Conservation (phyloP, 2,329 filamentous ascomycete genomes). For the Pestalotiopsis sp. region DNA sequence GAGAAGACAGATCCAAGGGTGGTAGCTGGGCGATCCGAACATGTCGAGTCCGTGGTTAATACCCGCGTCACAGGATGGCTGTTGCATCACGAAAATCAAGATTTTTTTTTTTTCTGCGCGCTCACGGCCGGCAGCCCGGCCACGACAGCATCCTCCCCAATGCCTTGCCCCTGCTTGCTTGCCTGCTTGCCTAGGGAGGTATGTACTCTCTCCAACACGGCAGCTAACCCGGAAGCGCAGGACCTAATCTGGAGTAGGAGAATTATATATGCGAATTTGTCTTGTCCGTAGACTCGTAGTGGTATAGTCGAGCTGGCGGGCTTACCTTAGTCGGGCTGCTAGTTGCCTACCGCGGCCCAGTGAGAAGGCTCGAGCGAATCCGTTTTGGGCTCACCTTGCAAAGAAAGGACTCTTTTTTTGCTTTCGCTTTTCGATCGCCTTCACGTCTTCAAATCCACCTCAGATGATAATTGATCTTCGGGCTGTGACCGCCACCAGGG, state of each 20-base stretch:
- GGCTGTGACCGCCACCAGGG: background rate
- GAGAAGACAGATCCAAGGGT: background rate
- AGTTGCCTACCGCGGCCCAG: background rate
- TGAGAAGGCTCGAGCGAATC: background rate
- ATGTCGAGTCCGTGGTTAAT: background rate
- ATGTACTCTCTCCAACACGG: background rate
- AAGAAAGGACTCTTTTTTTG: no score
- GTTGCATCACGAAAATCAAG: background rate
- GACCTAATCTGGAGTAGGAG: background rate
- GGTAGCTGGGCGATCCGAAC: background rate
- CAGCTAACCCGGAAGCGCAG: background rate
- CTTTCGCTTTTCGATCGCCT: background rate
- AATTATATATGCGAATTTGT: background rate
- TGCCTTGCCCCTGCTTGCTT: background rate
- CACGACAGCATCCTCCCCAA: background rate
- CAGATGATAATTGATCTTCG: background rate
- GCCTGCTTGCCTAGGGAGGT: no score
- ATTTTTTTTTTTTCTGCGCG: background rate
- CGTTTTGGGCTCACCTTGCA: background rate
- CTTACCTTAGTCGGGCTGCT: background rate
- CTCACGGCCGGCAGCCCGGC: background rate
- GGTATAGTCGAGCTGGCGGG: background rate
- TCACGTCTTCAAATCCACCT: background rate
- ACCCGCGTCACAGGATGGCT: background rate
- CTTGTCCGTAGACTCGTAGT: background rate